phyloP scores from a whole-genome alignment of 306 rosid species.

The Ceratonia siliqua region DNA sequence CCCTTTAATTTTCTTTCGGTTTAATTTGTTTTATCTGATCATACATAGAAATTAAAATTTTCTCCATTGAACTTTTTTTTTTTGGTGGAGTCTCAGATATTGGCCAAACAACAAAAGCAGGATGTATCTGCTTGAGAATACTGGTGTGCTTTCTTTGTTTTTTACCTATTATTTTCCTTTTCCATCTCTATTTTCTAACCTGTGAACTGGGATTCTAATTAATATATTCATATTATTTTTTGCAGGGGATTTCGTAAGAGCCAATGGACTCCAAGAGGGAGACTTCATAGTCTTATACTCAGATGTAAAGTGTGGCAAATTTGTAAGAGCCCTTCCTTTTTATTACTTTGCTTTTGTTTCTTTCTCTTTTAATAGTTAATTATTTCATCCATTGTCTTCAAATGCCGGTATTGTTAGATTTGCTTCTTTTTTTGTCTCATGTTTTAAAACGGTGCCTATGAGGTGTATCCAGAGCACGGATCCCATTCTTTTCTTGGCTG shows the following conservation, averaged over 20 bases:
- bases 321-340: slow-evolving; percentile 44
- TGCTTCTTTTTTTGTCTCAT: background rate
- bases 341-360: background rate
- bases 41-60: slow-evolving; percentile 30
- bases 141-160: slow-evolving; percentile 53
- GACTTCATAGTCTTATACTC: slow-evolving; percentile 96
- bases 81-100: slow-evolving; percentile 73
- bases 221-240: background rate
- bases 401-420: background rate
- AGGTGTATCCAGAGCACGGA: too few species aligned
- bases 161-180: background rate
- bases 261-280: slow-evolving; percentile 98
- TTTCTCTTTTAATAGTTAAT: background rate
- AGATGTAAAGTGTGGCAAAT: slow-evolving; percentile 87
- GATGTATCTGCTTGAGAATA: slow-evolving; percentile 98
- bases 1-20: background rate
- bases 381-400: too few species aligned
- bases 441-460: too few species aligned
- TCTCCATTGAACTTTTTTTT: slow-evolving; percentile 18
- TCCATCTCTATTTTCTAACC: background rate
- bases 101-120: slow-evolving; percentile 99
- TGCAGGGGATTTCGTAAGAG: slow-evolving; percentile 93
- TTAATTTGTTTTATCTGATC: background rate
- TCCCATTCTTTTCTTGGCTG: too few species aligned
- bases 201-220: background rate